Evolutionary conservation across 1,284 basidiomycete genomes (phyloP).

Genomic region (Ganoderma multipileum): DNA sequence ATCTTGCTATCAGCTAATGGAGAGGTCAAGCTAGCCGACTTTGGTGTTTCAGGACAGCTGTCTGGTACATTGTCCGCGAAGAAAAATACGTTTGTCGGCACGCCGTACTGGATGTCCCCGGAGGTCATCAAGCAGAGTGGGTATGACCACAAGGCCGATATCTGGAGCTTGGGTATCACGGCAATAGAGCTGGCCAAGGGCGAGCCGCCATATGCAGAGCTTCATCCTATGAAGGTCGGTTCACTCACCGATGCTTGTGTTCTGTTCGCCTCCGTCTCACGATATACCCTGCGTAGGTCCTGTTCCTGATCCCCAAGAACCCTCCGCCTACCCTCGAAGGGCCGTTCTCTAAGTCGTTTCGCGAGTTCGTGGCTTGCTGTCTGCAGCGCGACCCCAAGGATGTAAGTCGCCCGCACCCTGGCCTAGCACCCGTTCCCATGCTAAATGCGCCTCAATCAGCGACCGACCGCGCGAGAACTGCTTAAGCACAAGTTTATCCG

Average conservation of each 20-base stretch:
- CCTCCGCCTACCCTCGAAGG: conserved; percentile 90
- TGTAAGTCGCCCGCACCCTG: conserved; percentile 52
- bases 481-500: conserved; percentile 96
- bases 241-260: not conserved
- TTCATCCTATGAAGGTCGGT: conserved; percentile 99
- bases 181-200: conserved; percentile 98
- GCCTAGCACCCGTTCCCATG: conserved; percentile 10
- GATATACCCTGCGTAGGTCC: conserved; percentile 61
- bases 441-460: conserved; percentile 50
- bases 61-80: conserved; percentile 96
- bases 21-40: conserved; percentile 99
- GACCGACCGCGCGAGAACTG: conserved; percentile 93
- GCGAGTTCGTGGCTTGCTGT: conserved; percentile 94
- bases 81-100: conserved; percentile 99
- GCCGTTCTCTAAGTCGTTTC: conserved; percentile 91
- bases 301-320: conserved; percentile 99
- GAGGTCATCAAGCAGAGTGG: conserved; percentile 99
- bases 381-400: conserved; percentile 93
- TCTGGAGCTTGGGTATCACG: conserved; percentile 97
- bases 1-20: conserved; percentile 93
- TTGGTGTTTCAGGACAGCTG: conserved; percentile 98
- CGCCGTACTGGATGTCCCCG: conserved; percentile 99
- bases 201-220: conserved; percentile 95
- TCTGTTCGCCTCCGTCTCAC: not conserved
- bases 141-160: conserved; percentile 98